Conservation (phyloP, 148 eudicot genomes). For the Fagopyrum homotropicum region DNA sequence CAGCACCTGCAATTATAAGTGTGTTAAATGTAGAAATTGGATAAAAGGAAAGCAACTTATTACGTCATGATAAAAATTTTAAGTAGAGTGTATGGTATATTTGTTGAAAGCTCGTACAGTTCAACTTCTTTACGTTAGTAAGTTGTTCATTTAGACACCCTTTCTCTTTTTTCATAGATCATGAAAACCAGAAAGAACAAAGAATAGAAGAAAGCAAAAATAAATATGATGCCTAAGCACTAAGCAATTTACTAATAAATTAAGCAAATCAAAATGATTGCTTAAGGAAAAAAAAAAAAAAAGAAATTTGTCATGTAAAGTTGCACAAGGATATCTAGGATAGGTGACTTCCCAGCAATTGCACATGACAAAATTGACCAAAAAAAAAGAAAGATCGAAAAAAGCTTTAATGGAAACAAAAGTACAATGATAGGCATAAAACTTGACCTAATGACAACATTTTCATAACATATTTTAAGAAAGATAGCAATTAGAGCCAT, state of each 20-base stretch:
- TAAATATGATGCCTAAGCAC: neutral
- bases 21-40: neutral
- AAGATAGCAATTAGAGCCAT: neutral
- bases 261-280: neutral
- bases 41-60: neutral
- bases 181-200: neutral
- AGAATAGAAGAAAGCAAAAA: neutral
- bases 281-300: neutral
- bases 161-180: constrained; percentile 6
- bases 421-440: neutral
- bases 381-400: neutral
- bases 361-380: neutral
- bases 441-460: neutral
- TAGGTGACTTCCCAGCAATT: neutral
- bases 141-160: neutral
- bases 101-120: neutral
- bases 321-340: neutral
- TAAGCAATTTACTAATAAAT: neutral
- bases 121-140: neutral
- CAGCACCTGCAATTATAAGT: constrained; percentile 55
- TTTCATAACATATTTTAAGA: neutral
- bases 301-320: neutral
- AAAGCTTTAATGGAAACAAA: neutral
- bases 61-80: neutral
- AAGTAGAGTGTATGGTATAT: neutral